Conservation (phyloP, 768 basidiomycete species). For the Termitomyces sp. region DNA sequence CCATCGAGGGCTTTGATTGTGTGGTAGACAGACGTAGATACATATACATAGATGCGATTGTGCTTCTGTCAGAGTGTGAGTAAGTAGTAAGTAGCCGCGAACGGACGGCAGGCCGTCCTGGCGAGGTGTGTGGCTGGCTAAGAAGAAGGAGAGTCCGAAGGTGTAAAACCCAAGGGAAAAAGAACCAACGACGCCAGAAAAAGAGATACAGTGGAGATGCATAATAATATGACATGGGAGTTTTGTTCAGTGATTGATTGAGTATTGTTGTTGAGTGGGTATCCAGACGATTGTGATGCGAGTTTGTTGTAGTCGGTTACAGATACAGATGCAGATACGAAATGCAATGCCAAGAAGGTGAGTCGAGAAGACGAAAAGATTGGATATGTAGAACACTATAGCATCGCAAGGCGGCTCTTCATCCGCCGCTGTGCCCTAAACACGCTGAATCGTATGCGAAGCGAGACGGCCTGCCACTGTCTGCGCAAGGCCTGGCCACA, state of each 20-base stretch:
- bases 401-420: constrained; percentile 23
- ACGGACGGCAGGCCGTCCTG: too few relatives aligned
- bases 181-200: neutral
- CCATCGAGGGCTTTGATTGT: neutral
- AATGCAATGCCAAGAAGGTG: constrained; percentile 1
- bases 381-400: neutral
- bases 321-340: constrained; percentile 1
- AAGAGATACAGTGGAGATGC: neutral
- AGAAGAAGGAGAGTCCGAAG: neutral
- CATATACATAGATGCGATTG: neutral
- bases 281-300: neutral
- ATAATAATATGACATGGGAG: neutral
- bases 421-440: constrained; percentile 41
- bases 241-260: neutral
- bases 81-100: too few relatives aligned
- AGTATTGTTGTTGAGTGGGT: neutral
- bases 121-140: too few relatives aligned
- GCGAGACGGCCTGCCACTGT: constrained; percentile 56
- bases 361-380: neutral
- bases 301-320: neutral
- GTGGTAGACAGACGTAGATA: neutral
- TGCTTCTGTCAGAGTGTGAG: too few relatives aligned
- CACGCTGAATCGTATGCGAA: constrained; percentile 51
- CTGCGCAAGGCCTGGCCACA: constrained; percentile 47
- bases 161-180: neutral